These are phyloP conservation scores for Boletus insuetus DNA, from an alignment of 768 basidiomycete species.

Conservation along the genomic window DNA sequence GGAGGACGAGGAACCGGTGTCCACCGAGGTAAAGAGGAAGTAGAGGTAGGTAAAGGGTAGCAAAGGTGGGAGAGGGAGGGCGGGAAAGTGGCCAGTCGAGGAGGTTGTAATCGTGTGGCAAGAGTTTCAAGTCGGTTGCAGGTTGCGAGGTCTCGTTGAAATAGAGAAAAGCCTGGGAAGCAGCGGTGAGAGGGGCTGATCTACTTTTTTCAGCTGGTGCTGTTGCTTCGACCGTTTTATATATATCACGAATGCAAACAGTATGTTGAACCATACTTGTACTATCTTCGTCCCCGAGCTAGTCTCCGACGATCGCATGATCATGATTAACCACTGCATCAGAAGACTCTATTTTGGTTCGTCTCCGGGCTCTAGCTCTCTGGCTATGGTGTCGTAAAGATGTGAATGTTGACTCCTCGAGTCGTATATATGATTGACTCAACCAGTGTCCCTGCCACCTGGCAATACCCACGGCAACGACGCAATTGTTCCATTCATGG, in stretches of 20 bases:
- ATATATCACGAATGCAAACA: constrained; percentile 30
- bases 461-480: too few relatives aligned
- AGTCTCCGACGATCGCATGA: background rate
- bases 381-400: too few relatives aligned
- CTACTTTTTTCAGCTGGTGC: constrained; percentile 18
- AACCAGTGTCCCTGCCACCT: too few relatives aligned
- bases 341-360: too few relatives aligned
- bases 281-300: constrained; percentile 1
- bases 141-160: constrained; percentile 13
- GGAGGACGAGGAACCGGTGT: constrained; percentile 63
- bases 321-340: background rate
- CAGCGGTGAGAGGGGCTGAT: constrained; percentile 17
- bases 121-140: constrained; percentile 13
- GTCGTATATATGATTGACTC: too few relatives aligned
- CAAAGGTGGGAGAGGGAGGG: background rate
- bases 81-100: background rate
- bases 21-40: constrained; percentile 19
- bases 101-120: constrained; percentile 8
- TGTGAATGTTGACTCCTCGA: too few relatives aligned
- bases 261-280: constrained; percentile 24
- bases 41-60: constrained; percentile 10
- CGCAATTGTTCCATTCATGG: too few relatives aligned
- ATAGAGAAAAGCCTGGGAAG: constrained; percentile 12
- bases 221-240: constrained; percentile 26
- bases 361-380: too few relatives aligned